Base-by-base conservation (phyloP, 352 stramenopile genomes). In the Pythium volutum region DNA sequence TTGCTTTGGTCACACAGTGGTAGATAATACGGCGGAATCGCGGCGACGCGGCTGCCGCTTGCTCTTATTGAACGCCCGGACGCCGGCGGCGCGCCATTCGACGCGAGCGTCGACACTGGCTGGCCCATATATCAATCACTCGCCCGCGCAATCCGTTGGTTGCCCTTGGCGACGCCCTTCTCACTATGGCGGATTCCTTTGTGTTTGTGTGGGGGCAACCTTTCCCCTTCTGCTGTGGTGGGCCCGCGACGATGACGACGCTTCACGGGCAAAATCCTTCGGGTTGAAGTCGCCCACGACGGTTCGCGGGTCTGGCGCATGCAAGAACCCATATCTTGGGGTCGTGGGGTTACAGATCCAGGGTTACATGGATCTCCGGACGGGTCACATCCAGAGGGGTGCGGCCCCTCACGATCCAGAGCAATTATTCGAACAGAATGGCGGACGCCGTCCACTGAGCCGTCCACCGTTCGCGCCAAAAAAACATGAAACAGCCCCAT, bases 1-100 rank as follows among this genome's bases (percentile, higher is more conserved):
- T 90, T 90, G 36, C 72, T 53, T 12, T 74, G 64, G 22, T 93
- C 81, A 38, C 71, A 87, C 16, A 93, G 73, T 56, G 79, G 76
- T 33, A 79, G 50, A 47, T 88, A 92, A 18, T 58, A 68, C 20
- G 73, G 72, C 20, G 74, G 75, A 18, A 90, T 41, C 20, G 70
- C 57, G 6, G 55, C 46, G n/a, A 64, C 62, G n/a, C 55, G 62
- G 10, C 16, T 26, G 36, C 42, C 20, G 27, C 34, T 41, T 23
- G 55, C n/a, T n/a, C n/a, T n/a, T 36, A 18, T 25, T 11, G 1
- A 12, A 52, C 46, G 46, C 10, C 29, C 59, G 48, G 56, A 47
- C 41, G 46, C 58, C 43, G 34, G 50, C 10, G 51, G 43, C 48
- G 46, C 64, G 51, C 57, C 59, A 36, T 25, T 51, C 9, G 58